A percentile compares a stretch with the other conserved stretches of the same genome.
Conservation (phyloP, 1,284 basidiomycete genomes). For the Earliella scabrosa region DNA sequence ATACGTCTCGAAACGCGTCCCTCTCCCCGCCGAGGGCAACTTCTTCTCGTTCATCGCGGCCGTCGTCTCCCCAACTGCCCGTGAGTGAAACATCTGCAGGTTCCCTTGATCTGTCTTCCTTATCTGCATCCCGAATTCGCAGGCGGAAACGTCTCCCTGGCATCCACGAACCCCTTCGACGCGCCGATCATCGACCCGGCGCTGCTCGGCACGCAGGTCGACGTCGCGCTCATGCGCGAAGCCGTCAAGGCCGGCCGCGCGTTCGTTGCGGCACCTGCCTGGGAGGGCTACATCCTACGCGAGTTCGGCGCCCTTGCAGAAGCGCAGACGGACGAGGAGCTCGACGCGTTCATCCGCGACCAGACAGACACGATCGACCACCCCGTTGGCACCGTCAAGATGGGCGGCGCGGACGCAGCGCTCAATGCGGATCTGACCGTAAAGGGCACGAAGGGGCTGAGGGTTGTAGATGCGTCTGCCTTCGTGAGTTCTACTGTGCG, state of each 20-base stretch:
- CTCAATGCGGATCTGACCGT: conserved; percentile 35
- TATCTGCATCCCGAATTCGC: background rate
- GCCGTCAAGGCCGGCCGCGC: conserved; percentile 15
- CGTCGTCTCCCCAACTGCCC: conserved; percentile 11
- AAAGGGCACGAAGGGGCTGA: conserved; percentile 30
- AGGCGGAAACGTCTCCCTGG: conserved; percentile 30
- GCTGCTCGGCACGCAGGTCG: conserved; percentile 19
- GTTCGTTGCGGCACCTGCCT: conserved; percentile 23
- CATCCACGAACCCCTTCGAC: conserved; percentile 24
- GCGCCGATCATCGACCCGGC: conserved; percentile 26
- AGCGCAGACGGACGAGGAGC: conserved; percentile 11
- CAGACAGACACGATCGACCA: conserved; percentile 8
- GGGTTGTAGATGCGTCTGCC: conserved; percentile 26
- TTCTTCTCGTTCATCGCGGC: conserved; percentile 13
- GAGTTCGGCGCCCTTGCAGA: conserved; percentile 6
- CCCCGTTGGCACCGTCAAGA: conserved; percentile 16
- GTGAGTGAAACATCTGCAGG: too few relatives aligned
- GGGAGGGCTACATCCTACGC: conserved; percentile 9
- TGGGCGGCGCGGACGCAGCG: conserved; percentile 21
- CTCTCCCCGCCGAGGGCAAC: conserved; percentile 10
- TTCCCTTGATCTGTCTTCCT: too few relatives aligned
- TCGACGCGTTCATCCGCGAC: conserved; percentile 12
- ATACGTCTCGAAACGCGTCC: background rate
- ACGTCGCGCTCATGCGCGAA: conserved; percentile 24
- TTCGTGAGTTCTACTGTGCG: conserved; percentile 16